Conservation (phyloP, 164 flowering plant species). For the Protea cynaroides region DNA sequence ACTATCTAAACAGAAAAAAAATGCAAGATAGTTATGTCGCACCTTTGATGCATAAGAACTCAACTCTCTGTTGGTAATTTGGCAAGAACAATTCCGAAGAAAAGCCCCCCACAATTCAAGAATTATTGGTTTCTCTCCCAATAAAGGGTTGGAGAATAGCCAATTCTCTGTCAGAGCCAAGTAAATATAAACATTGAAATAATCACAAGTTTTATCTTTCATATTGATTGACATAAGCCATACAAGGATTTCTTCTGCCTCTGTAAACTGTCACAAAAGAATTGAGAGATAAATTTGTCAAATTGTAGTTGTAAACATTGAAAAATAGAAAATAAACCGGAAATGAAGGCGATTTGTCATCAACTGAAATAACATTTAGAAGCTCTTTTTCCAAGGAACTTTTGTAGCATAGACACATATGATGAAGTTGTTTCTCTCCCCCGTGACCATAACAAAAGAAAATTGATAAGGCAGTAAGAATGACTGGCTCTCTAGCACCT, state of each 20-base stretch:
- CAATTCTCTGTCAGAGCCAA: slow-evolving; percentile 67
- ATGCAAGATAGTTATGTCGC: slow-evolving; percentile 10
- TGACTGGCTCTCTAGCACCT: too few species aligned
- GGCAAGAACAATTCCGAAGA: slow-evolving; percentile 74
- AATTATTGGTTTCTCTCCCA: slow-evolving; percentile 35
- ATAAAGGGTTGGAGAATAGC: slow-evolving; percentile 36
- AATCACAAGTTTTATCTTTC: slow-evolving; percentile 58
- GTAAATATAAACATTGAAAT: slow-evolving; percentile 53
- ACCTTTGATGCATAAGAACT: slow-evolving; percentile 79
- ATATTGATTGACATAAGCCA: slow-evolving; percentile 46
- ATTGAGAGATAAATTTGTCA: neutral
- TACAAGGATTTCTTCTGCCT: slow-evolving; percentile 47
- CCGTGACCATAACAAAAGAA: neutral
- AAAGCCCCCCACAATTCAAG: slow-evolving; percentile 51
- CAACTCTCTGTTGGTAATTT: slow-evolving; percentile 63
- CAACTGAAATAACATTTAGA: neutral
- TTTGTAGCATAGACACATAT: neutral
- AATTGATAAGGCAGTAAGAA: too few species aligned
- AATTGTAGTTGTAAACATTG: neutral
- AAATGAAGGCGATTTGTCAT: neutral
- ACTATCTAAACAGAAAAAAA: neutral
- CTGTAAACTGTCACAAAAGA: slow-evolving; percentile 28
- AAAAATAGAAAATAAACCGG: neutral
- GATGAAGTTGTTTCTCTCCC: neutral
- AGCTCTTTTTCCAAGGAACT: neutral